Base-by-base conservation (phyloP, 331 rosid genomes). In the Pyracantha coccinea region DNA sequence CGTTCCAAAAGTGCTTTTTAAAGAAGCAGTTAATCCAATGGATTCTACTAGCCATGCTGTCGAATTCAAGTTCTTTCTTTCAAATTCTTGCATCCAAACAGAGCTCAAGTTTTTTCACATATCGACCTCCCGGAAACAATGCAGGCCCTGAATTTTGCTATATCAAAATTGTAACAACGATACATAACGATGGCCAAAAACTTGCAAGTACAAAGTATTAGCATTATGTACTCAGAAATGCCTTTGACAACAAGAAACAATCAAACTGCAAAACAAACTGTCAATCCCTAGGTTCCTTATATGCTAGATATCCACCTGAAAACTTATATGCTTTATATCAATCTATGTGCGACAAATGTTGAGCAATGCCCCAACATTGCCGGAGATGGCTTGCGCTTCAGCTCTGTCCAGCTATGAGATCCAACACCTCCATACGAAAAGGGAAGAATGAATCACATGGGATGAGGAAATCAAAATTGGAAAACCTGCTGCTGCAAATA, bases 351-450 rank as follows among this genome's bases (percentile, higher is more conserved):
- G 54, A 63, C 76, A 13, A 55, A 57, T 12, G 54, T 59, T 38
- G 45, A 38, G 45, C 45, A 38, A 79, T 28, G 78, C 71, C 78
- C 78, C 52, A 71, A 66, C 80, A 71, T 68, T 72, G 73, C 72
- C 66, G 60, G 72, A 25, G 23, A 29, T 41, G 24, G 28, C 7
- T 55, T 55, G 62, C 15, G 17, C 24, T 57, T 16, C 78, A 31
- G 20, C n/a, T 72, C 75, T 72, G 76, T 69, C 76, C 78, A 53
- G 54, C 77, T 52, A 75, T 67, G 78, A 67, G 77, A 72, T 58
- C 66, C 72, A 75, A 55, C 74, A 77, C 71, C 83, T 74, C 69
- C 87, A 63, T 63, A 62, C 75, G 53, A 57, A 35, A 1, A 4
- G 69, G 29, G 75, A n/a, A 74, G 69, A 41, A 66, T 21, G 61